Evolutionary conservation across 1,139 yeast species (phyloP).

Genomic region (Scheffersomyces quercinus): DNA sequence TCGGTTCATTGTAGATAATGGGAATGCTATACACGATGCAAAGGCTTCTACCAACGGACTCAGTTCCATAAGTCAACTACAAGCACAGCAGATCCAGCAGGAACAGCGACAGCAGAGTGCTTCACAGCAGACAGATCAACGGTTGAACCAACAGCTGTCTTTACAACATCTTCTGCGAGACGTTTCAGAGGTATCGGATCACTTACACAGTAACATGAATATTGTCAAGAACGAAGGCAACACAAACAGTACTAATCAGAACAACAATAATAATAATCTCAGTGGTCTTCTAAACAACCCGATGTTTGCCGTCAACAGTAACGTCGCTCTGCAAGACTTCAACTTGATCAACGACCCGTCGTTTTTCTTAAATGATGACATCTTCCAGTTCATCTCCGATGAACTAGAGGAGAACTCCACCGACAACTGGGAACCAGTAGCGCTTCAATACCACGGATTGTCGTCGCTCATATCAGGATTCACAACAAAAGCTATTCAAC

Average conservation of each 20-base stretch:
- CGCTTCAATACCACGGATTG: conserved; percentile 24
- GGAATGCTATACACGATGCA: conserved; percentile 10
- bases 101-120: neutral
- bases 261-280: neutral
- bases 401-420: conserved; percentile 14
- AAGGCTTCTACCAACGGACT: conserved; percentile 7
- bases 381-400: conserved; percentile 11
- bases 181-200: neutral
- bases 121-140: neutral
- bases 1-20: conserved; percentile 10
- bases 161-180: neutral
- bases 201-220: neutral
- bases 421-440: conserved; percentile 20
- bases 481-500: conserved; percentile 12
- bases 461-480: conserved; percentile 25
- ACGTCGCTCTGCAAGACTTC: conserved; percentile 1
- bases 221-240: neutral
- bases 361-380: conserved; percentile 19
- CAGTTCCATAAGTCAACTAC: neutral
- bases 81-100: too few relatives aligned
- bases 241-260: neutral
- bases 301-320: neutral
- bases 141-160: neutral
- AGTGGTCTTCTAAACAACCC: neutral
- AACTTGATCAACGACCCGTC: conserved; percentile 17